Base-by-base conservation (phyloP, 441 rosid genomes). In the Pelargonium myrrhifolium region DNA sequence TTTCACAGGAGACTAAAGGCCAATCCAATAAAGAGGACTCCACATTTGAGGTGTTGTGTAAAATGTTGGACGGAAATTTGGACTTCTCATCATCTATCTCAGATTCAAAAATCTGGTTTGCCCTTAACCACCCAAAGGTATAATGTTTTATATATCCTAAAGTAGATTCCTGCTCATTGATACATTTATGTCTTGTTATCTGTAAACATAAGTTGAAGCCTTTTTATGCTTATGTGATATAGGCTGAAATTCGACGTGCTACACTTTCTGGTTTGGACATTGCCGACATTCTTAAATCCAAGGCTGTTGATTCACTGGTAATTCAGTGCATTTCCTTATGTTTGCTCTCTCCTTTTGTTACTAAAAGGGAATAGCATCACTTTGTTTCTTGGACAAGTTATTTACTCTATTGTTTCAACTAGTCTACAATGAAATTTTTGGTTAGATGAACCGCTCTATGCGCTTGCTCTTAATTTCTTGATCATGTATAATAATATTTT, bases 41-140 rank as follows among this genome's bases (percentile, higher is more conserved):
- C 35, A 78, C 81, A 59, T 78, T 76, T 71, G 90, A 85, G 69
- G 82, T 84, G 70, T 70, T 94, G 71, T 75, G 84, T 72, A 77
- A 76, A 74, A 70, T 82, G 77, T 77, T 90, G 78, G 98, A 83
- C 71, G 88, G 84, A 72, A 83, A 84, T 75, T 58, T 81, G 76
- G 87, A 87, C 80, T 70, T 70, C 35, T 74, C 93, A 43, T 55
- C 72, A 14, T 75, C 81, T 7, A 43, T 78, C 45, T 75, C 87
- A 64, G 96, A 85, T 81, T 86, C 97, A 62, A 92, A 89, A 78
- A 76, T 88, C 68, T 92, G 95, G 99, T 83, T 92, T 80, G 84
- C 86, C 59, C 79, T 93, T 76, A 87, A 89, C 79, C 98, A 95
- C 77, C 99, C 97, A 12, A 85, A 76, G 98, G 99, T 95, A 81